Base-by-base conservation (phyloP, 352 stramenopile species). In the Phytophthora pini region DNA sequence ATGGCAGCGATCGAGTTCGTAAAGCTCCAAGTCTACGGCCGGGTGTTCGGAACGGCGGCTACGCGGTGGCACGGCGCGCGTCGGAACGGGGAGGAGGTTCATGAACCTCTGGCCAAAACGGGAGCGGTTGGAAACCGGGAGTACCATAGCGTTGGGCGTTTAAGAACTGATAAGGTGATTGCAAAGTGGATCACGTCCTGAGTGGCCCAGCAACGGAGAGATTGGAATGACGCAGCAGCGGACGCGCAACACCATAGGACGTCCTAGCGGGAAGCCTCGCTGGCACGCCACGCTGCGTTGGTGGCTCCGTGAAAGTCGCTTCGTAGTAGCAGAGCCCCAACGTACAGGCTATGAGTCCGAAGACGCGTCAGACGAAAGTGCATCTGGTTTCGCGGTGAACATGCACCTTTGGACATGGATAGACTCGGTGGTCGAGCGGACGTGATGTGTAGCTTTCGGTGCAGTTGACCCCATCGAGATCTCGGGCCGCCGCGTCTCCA, bases 1-100 rank as follows among this genome's bases (percentile, higher is more conserved):
- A 41, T 75, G 66, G 56, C 63, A 79, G 12, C 39, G 58, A 39
- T 61, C 45, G 7, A 81, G 70, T 26, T 70, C 58, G 13, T 29
- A 44, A 10, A 51, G 22, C 7, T 45, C 50, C 38, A 63, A 43
- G 2, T n/a, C 29, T 20, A 57, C 38, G 5, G 29, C 13, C 10
- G 32, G 31, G 5, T 49, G 29, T 22, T 48, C 27, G 13, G 27
- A 20, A 34, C 29, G 48, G 24, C 43, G 58, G 41, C 22, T 39
- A 10, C 43, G 43, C 43, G 29, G 43, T 34, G 43, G 9, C 45
- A 27, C 49, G 26, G 51, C 41, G 15, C 38, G 34, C 8, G 7
- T 36, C 24, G 49, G 49, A 15, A 32, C 39, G 20, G 49, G 49
- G 11, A 56, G 32, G 49, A 43, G 45, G 24, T 36, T 46, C 20